Base-by-base conservation (phyloP, 257 asterid genomes). In the Cinchona pubescens region DNA sequence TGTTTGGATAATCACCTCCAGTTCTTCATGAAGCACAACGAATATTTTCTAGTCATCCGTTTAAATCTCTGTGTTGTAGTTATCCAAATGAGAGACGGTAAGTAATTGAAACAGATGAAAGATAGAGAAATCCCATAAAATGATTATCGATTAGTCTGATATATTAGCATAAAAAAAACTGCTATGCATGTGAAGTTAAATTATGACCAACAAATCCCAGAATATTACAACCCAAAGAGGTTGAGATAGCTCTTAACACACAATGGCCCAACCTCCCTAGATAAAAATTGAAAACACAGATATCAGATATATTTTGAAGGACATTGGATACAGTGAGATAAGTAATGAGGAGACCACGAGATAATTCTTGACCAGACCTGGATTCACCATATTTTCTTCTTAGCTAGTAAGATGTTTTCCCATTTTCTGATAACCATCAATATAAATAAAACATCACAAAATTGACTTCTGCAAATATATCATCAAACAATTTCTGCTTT, bases 41-140 rank as follows among this genome's bases (percentile, higher is more conserved):
- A 88, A 92, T 75, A 90, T 91, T 79, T 89, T 90, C 92, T 87
- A n/a, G n/a, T 91, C 85, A 81, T 76, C 67, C 97, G 88, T 80
- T 88, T 89, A 74, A 88, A 88, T 75, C 81, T 92, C 99, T 95
- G 97, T 95, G 97, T 86, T 79, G 78, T 77, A 55, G 53, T 67
- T 53, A 72, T 78, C 51, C 69, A 67, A 60, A 76, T 69, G 67
- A 74, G 63, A 49, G 71, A n/a, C 62, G 37, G 16, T 46, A 65
- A 78, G 63, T 58, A 84, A 75, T 61, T 45, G 53, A 71, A 83
- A 73, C 64, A 83, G 77, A 51, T 40, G 67, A 76, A 79, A 63
- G 65, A 60, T 64, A 51, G 13, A 3, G 35, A 12, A 18, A 43
- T 32, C 40, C 15, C 30, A 55, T 18, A 12, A 63, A 40, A 38